Conservation (phyloP, 306 rosid genomes). For the Medicago arabica region DNA sequence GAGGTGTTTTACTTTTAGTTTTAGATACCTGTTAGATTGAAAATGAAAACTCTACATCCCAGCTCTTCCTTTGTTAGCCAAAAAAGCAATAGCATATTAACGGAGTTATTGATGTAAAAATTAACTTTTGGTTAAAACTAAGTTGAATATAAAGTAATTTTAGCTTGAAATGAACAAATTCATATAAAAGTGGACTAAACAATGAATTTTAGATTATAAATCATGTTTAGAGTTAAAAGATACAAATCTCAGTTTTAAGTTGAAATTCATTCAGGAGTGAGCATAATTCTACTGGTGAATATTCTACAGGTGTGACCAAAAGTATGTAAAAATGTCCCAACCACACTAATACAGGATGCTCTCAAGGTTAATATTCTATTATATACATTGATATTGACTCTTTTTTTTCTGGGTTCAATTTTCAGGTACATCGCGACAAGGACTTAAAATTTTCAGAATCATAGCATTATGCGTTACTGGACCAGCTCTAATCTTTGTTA, state of each 20-base stretch:
- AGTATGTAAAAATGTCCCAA: no score
- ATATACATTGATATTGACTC: neutral
- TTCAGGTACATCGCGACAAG: conserved; percentile 46
- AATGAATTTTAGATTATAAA: no score
- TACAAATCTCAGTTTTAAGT: neutral
- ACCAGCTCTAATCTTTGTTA: conserved; percentile 52
- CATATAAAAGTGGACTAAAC: no score
- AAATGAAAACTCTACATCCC: no score
- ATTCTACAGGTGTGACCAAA: no score
- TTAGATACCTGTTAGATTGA: no score
- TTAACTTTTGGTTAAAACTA: neutral
- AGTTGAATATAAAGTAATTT: neutral
- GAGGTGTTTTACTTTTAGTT: no score
- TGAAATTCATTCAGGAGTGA: neutral
- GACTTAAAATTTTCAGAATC: conserved; percentile 52
- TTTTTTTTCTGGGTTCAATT: conserved; percentile 1
- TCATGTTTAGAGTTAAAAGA: neutral
- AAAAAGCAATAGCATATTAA: neutral
- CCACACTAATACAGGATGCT: no score
- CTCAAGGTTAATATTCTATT: neutral
- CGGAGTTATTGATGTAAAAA: neutral
- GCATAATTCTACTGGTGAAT: no score
- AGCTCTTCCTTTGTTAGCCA: neutral
- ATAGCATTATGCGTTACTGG: conserved; percentile 57
- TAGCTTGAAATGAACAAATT: no score